Conservation (phyloP, 768 basidiomycete species). For the Mycena filopes region DNA sequence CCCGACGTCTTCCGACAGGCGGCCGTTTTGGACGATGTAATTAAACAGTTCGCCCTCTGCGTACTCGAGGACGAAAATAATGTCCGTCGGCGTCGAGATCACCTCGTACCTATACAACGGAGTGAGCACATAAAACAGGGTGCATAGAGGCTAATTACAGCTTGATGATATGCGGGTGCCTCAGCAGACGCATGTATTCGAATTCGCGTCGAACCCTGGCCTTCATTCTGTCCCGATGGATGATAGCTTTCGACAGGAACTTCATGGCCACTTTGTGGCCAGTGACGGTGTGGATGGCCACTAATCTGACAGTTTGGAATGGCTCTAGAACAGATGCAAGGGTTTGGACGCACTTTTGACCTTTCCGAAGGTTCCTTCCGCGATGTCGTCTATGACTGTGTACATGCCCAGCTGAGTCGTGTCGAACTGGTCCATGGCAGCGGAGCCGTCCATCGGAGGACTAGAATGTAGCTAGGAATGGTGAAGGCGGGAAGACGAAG, state of each 20-base stretch:
- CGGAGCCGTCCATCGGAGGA: conserved; percentile 20
- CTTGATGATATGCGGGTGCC: conserved; percentile 98
- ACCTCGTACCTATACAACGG: conserved; percentile 72
- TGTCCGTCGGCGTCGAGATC: conserved; percentile 93
- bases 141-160: conserved; percentile 64
- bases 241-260: conserved; percentile 94
- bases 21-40: conserved; percentile 94
- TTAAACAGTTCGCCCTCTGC: conserved; percentile 98
- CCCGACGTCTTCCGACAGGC: conserved; percentile 88
- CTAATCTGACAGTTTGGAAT: conserved; percentile 53
- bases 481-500: no score
- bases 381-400: conserved; percentile 86
- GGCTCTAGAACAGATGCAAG: conserved; percentile 17
- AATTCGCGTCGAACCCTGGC: conserved; percentile 94
- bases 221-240: conserved; percentile 91
- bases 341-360: conserved; percentile 86
- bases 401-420: conserved; percentile 82
- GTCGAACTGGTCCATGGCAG: conserved; percentile 40
- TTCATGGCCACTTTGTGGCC: conserved; percentile 98
- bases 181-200: conserved; percentile 93
- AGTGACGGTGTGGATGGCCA: conserved; percentile 94
- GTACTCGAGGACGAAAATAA: conserved; percentile 98
- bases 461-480: no score
- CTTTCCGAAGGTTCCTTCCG: conserved; percentile 98
- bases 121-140: conserved; percentile 26